Percentiles rank a stretch among this genome's conserved stretches.
These are phyloP conservation scores for Daucus carota DNA, from an alignment of 129 eudicot genomes.

Conservation along the genomic window DNA sequence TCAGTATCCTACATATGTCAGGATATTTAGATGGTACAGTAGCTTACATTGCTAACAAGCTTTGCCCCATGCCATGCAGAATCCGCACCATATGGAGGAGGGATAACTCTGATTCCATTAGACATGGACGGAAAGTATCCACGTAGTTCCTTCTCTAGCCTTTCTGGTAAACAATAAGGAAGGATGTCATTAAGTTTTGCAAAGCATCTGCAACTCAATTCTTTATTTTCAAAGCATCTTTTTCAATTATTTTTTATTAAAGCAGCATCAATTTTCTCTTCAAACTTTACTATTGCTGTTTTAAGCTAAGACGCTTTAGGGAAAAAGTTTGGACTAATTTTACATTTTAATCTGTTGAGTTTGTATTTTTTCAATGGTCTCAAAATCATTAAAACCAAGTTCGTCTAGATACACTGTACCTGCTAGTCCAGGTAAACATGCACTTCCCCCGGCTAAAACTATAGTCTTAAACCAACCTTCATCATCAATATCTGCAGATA, in stretches of 20 bases:
- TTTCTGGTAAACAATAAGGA: conserved; percentile 36
- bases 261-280: background rate
- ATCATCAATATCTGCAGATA: conserved; percentile 67
- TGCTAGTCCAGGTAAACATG: conserved; percentile 92
- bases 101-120: conserved; percentile 64
- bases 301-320: background rate
- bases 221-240: background rate
- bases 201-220: background rate
- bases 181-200: background rate
- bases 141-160: conserved; percentile 81
- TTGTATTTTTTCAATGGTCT: background rate
- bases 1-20: background rate
- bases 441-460: conserved; percentile 84
- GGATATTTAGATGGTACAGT: background rate
- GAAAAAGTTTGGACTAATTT: background rate
- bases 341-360: background rate
- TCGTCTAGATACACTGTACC: conserved; percentile 29
- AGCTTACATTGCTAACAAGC: conserved; percentile 85
- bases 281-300: background rate
- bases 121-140: conserved; percentile 50
- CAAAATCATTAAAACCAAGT: background rate
- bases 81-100: conserved; percentile 84
- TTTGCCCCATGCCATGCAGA: conserved; percentile 96
- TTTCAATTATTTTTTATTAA: background rate
- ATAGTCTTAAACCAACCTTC: conserved; percentile 78